Base-by-base conservation (phyloP, 441 rosid genomes). In the Gossypium trilobum region DNA sequence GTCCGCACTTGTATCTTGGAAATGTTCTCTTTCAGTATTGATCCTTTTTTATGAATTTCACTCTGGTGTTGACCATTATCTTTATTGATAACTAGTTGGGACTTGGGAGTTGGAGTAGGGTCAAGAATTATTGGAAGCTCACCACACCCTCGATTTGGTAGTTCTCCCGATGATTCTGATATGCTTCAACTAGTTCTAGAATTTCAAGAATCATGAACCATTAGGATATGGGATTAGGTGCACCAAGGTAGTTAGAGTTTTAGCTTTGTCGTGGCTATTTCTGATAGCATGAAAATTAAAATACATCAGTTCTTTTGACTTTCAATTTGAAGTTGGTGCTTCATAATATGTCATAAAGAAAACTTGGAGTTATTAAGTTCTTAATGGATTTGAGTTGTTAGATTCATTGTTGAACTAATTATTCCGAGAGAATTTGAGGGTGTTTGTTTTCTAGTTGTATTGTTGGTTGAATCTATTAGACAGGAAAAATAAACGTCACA, bases 211-310 rank as follows among this genome's bases (percentile, higher is more conserved):
- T 59, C 20, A 27, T 14, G 25, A 68, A 51, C 46, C 17, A 2
- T 14, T 14, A 9, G 23, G 46, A 48, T 50, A 67, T 48, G 71
- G 4, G 71, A 67, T 67, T 25, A 14, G 44, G n/a, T 14, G 9
- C 14, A 25, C 39, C 39, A 22, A 66, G 5, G 36, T 67, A 1
- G 44, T 50, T 0, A 8, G 22, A 22, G 1, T 67, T 46, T 50
- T 48, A 25, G 7, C 20, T 14, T 22, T 65, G 5, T 25, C n/a
- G 0, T 48, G 71, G 23, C 36, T 48, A 48, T 23, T 2, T 48
- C 7, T 48, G 57, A 67, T n/a, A 66, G 23, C 58, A 25, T 48
- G 58, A 67, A 48, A 67, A 67, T 3, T 48, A 67, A 25, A 48
- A 25, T 16, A 46, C 56, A 3, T 48, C 0, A n/a, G 44, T 14